Percentiles rank a stretch among this genome's conserved stretches.
Evolutionary conservation across 257 asterid species (phyloP).

Genomic region (Scutellaria galericulata): DNA sequence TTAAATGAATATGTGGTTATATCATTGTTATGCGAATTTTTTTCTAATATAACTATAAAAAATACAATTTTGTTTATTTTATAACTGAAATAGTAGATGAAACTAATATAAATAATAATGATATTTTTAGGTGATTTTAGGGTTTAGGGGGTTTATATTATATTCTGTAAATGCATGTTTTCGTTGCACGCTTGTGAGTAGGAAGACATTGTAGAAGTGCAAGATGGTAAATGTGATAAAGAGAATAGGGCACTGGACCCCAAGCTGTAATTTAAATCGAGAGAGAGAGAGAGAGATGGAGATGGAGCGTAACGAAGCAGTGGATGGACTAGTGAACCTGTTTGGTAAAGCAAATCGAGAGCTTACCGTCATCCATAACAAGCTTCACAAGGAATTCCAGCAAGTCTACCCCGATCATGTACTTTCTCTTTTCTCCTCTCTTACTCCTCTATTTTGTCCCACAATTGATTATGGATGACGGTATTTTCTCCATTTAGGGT

Average conservation of each 20-base stretch:
- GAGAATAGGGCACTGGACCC: neutral
- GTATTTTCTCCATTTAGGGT: too few relatives aligned
- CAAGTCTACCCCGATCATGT: conserved; percentile 79
- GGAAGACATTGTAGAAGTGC: neutral
- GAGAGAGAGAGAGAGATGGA: conserved; percentile 10
- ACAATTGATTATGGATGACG: too few relatives aligned
- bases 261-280: conserved; percentile 16
- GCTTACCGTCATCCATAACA: conserved; percentile 64
- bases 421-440: conserved; percentile 22
- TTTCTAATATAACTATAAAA: too few relatives aligned
- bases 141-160: too few relatives aligned
- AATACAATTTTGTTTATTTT: too few relatives aligned
- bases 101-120: too few relatives aligned
- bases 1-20: too few relatives aligned
- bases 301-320: conserved; percentile 78
- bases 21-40: too few relatives aligned
- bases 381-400: conserved; percentile 75
- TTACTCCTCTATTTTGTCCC: neutral
- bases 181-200: neutral
- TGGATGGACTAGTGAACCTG: conserved; percentile 70
- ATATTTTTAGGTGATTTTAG: too few relatives aligned
- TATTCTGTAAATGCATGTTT: too few relatives aligned
- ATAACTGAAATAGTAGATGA: too few relatives aligned
- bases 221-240: neutral
- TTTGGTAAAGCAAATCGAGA: conserved; percentile 77